Evolutionary conservation across 1,284 basidiomycete species (phyloP).

Genomic region (Clitocybe nebularis): DNA sequence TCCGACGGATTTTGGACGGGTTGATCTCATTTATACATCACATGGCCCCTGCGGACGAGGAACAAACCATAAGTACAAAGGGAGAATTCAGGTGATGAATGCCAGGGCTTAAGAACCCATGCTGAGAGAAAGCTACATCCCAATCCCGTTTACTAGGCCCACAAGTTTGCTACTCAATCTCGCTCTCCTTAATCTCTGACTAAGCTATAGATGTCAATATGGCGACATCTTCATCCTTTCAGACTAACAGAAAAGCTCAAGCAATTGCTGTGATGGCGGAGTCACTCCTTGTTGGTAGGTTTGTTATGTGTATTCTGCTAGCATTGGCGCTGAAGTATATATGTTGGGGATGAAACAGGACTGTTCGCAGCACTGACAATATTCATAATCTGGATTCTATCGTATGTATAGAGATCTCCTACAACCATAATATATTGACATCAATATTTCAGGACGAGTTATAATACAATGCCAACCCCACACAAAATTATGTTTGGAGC

Average conservation of each 20-base stretch:
- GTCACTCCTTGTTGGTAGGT: slow-evolving; percentile 9
- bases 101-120: too few relatives aligned
- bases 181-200: neutral
- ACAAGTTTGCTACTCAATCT: neutral
- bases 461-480: neutral
- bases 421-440: neutral
- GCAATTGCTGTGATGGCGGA: slow-evolving; percentile 9
- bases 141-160: neutral
- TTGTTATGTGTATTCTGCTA: too few relatives aligned
- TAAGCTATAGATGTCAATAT: neutral
- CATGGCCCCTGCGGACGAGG: too few relatives aligned
- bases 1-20: too few relatives aligned
- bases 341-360: too few relatives aligned
- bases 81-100: too few relatives aligned
- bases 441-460: neutral
- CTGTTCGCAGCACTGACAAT: neutral
- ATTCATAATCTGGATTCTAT: neutral
- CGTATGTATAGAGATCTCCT: too few relatives aligned
- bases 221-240: slow-evolving; percentile 1
- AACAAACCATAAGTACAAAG: too few relatives aligned
- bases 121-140: too few relatives aligned
- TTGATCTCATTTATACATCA: too few relatives aligned
- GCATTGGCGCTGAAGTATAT: too few relatives aligned
- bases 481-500: neutral
- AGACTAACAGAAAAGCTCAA: neutral